A percentile compares a stretch with the other conserved stretches of the same genome.
phyloP scores from a whole-genome alignment of 1,139 yeast species.

The Lodderomyces orthopsilosis region DNA sequence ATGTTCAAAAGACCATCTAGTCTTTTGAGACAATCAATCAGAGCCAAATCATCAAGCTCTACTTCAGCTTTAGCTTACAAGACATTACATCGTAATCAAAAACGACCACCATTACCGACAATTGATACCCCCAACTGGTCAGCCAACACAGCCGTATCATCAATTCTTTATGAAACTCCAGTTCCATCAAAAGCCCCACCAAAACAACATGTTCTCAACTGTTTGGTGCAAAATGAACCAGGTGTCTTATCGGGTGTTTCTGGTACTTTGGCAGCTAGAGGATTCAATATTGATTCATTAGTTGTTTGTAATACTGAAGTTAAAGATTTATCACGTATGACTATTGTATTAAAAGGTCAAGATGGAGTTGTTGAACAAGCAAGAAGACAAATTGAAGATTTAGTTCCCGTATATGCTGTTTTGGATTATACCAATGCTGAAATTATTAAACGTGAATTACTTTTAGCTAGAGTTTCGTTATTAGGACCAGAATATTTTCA shows the following conservation, averaged over 20 bases:
- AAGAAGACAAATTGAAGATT: constrained; percentile 95
- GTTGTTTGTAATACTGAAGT: constrained; percentile 98
- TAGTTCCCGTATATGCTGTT: constrained; percentile 98
- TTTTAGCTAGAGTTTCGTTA: constrained; percentile 86
- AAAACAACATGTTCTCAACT: constrained; percentile 87
- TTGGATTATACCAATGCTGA: constrained; percentile 89
- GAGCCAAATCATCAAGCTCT: constrained; percentile 49
- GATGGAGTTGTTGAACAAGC: constrained; percentile 98
- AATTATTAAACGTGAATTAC: constrained; percentile 84
- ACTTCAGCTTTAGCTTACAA: constrained; percentile 97
- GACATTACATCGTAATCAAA: constrained; percentile 79
- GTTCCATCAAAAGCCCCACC: constrained; percentile 63
- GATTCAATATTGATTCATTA: constrained; percentile 94
- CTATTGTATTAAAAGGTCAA: constrained; percentile 90
- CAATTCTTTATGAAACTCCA: constrained; percentile 93
- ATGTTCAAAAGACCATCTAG: constrained; percentile 13
- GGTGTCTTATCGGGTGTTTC: constrained; percentile 94
- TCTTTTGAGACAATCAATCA: constrained; percentile 12
- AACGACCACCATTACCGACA: constrained; percentile 92
- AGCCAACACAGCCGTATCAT: constrained; percentile 92
- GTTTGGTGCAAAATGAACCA: constrained; percentile 97
- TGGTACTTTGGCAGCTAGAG: constrained; percentile 96
- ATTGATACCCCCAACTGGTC: constrained; percentile 94
- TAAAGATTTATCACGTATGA: constrained; percentile 92
- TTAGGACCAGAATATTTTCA: constrained; percentile 97